Base-by-base conservation (phyloP, 2,329 filamentous ascomycete genomes). In the Hypoxylon sp. region DNA sequence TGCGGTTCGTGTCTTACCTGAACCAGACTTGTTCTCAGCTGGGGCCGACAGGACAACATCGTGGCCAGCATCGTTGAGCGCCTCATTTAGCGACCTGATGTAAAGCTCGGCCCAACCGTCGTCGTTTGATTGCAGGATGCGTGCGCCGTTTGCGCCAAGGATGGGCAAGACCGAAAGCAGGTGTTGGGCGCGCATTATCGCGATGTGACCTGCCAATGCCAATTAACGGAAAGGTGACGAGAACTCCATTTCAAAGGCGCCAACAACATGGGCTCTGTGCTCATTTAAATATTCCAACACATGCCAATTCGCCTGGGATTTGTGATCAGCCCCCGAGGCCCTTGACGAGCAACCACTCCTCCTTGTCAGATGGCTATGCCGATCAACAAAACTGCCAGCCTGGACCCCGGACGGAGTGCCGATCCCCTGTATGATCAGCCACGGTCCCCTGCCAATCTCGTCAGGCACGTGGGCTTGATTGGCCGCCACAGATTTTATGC, bases 61-160 rank as follows among this genome's bases (percentile, higher is more conserved):
- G 69, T 91, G 84, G 0, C 86, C 87, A 1, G 84, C 82, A 1
- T 76, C 75, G 8, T 77, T 81, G 41, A 92, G 77, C 11, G 81
- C 79, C 54, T 85, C 76, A 76, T 89, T 85, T 53, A 91, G 79
- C 0, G 82, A 81, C 15, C 89, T 84, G 51, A 89, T 78, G 71
- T 91, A 90, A 41, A 83, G 82, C 77, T 91, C 89, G 4, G 89
- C 88, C 90, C 90, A 92, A 32, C 90, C 89, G 72, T 92, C 90
- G 68, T 92, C 89, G 75, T 92, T 92, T 67, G 84, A 84, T 59
- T 89, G 86, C 56, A 92, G 73, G 70, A 89, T 85, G 68, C 87
- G 86, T 47, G 83, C 72, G 56, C 70, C 72, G 17, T 75, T 67
- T 4, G 58, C 67, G 32, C 59, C 68, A 10, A 65, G 24, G 24